A percentile compares a stretch with the other conserved stretches of the same genome.
Conservation (phyloP, 495 filamentous ascomycete species). For the Trichoderma asperelloides region DNA sequence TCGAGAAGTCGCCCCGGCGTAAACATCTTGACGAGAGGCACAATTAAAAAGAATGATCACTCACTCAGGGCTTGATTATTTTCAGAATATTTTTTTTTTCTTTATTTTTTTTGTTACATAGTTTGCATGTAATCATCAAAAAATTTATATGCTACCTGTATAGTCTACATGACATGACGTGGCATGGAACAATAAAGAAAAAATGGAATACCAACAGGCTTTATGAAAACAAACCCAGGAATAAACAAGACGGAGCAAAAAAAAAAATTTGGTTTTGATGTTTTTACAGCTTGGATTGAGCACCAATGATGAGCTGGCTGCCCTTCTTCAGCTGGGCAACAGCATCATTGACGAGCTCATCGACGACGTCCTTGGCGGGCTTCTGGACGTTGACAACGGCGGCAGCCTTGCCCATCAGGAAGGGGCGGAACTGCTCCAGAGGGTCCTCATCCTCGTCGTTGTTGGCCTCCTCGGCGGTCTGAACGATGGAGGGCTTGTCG, state of each 20-base stretch:
- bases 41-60: background rate
- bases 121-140: background rate
- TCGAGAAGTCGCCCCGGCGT: too few species aligned
- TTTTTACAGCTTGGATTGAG: slow-evolving; percentile 49
- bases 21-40: too few species aligned
- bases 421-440: slow-evolving; percentile 85
- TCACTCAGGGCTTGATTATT: background rate
- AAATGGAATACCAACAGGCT: background rate
- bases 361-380: slow-evolving; percentile 83
- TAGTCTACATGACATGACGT: background rate
- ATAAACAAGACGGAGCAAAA: too few species aligned
- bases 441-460: slow-evolving; percentile 54
- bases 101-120: background rate
- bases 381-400: slow-evolving; percentile 92
- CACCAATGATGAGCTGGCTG: slow-evolving; percentile 41
- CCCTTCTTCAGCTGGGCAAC: slow-evolving; percentile 59
- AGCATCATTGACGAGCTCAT: slow-evolving; percentile 87
- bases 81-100: background rate
- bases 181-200: background rate
- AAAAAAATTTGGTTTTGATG: background rate
- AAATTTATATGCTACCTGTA: background rate
- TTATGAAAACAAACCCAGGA: background rate
- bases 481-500: slow-evolving; percentile 67
- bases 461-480: slow-evolving; percentile 56
- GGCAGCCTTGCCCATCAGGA: slow-evolving; percentile 93